A percentile compares a stretch with the other conserved stretches of the same genome.
Conservation (phyloP, 2,329 filamentous ascomycete species). For the Diaporthe sp. region DNA sequence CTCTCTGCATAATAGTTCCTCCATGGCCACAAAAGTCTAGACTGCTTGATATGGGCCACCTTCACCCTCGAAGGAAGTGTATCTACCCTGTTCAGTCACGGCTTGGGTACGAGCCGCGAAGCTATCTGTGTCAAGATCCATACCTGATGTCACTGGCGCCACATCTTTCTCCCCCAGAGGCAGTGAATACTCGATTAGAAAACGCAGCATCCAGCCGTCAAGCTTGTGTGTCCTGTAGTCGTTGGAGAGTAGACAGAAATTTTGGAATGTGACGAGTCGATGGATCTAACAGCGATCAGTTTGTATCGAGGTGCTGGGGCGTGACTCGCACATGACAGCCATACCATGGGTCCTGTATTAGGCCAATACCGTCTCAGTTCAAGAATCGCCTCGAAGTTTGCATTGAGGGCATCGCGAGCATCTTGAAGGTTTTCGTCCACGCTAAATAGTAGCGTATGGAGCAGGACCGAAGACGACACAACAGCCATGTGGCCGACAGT, state of each 20-base stretch:
- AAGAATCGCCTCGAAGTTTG: conserved; percentile 8
- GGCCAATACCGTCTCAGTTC: conserved; percentile 12
- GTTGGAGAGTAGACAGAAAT: not conserved
- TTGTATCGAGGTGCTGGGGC: not conserved
- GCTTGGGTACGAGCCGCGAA: conserved; percentile 14
- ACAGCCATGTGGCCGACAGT: conserved; percentile 14
- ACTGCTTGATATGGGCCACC: not conserved
- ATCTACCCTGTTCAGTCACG: conserved; percentile 12
- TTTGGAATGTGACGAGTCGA: conserved; percentile 18
- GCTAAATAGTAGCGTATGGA: conserved; percentile 5
- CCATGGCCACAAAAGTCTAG: not conserved
- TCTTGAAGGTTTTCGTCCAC: not conserved
- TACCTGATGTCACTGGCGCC: not conserved
- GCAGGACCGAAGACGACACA: conserved; percentile 1
- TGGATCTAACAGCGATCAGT: not conserved
- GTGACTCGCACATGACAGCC: not conserved
- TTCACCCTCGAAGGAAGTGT: not conserved
- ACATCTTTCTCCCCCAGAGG: not conserved
- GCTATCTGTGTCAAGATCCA: conserved; percentile 8
- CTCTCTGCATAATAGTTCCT: not conserved
- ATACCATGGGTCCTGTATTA: conserved; percentile 12
- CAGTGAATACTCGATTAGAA: conserved; percentile 1
- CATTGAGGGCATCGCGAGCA: not conserved
- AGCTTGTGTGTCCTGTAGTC: conserved; percentile 20
- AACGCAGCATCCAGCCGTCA: conserved; percentile 15